Evolutionary conservation across 1,284 basidiomycete species (phyloP), one percentile per base, ranked within the genome.

Genomic region (Cryptococcus hybrid): DNA sequence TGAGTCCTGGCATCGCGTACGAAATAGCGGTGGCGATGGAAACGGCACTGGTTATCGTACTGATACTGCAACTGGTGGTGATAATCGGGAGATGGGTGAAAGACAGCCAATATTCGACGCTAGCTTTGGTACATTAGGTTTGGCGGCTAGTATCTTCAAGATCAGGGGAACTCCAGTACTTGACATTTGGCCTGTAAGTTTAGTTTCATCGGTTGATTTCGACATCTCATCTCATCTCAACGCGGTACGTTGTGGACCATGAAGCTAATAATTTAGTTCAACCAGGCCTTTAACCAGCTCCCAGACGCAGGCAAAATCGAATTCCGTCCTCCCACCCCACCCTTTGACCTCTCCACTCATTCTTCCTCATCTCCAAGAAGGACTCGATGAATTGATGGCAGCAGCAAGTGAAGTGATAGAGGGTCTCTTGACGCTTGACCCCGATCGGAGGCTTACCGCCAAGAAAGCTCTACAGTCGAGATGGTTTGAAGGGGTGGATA

Each of bases 111-210:
- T 76, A 1, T 75, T 75, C 56, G 61, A 71, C 40, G 60, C 56
- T 12, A 53, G 59, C 0, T 69, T 63, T 37, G 76, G 76, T 11
- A 71, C 74, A 37, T 54, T 78, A 30, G 76, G 74, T 8, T 58
- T 76, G 7, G 68, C 68, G 5, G 73, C 61, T 1, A 71, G 68
- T 57, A 74, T 78, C 12, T 78, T 76, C 55, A 58, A 59, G 2
- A 34, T 71, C 0, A 47, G 63, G 6, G 76, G 76, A 2, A 67
- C 65, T 3, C 76, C 76, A 0, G 69, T 57, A 0, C 3, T n/a
- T 0, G 44, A 59, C 6, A 60, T 57, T 1, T 78, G 76, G 76
- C 70, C 69, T 5, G 75, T 76, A 51, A 56, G 67, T 30, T 30
- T 30, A 30, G 30, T 30, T 4, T 30, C 30, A 30, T 30, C 30